A percentile compares a stretch with the other conserved stretches of the same genome.
These are phyloP conservation scores for Aspergillus asperescens DNA, from an alignment of 495 filamentous ascomycete genomes.

Conservation along the genomic window DNA sequence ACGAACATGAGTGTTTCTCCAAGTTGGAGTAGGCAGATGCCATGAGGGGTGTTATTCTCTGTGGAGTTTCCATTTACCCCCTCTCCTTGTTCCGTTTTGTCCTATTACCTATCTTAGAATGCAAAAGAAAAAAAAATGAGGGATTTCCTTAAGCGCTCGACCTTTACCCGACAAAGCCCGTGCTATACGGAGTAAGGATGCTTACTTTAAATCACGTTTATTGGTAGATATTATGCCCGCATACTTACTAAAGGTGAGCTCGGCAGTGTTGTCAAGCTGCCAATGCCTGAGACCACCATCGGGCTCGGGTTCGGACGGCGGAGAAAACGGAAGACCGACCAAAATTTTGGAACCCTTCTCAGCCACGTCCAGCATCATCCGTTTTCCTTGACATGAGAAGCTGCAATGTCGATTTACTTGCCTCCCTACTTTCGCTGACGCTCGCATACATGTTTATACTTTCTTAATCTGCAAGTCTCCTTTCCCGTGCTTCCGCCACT, in stretches of 20 bases:
- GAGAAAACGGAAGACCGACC: conserved; percentile 37
- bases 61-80: not conserved
- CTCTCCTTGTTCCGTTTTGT: not conserved
- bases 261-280: not conserved
- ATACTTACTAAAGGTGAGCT: too few species aligned
- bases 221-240: too few species aligned
- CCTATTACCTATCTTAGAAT: conserved; percentile 11
- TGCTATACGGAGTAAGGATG: too few species aligned
- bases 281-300: conserved; percentile 29
- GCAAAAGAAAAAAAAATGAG: not conserved
- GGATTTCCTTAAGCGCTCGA: not conserved
- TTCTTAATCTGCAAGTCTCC: conserved; percentile 5
- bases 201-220: too few species aligned
- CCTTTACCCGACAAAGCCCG: not conserved
- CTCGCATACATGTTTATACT: conserved; percentile 17
- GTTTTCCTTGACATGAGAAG: conserved; percentile 5
- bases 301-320: conserved; percentile 23
- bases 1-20: not conserved
- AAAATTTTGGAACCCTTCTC: conserved; percentile 31
- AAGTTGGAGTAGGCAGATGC: not conserved
- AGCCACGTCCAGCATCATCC: not conserved
- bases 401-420: conserved; percentile 16
- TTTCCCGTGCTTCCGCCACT: conserved; percentile 15
- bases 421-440: conserved; percentile 16
- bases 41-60: not conserved